A percentile compares a stretch with the other conserved stretches of the same genome.
phyloP scores from a whole-genome alignment of 805 yeast genomes.

The Starmerella bombicola region DNA sequence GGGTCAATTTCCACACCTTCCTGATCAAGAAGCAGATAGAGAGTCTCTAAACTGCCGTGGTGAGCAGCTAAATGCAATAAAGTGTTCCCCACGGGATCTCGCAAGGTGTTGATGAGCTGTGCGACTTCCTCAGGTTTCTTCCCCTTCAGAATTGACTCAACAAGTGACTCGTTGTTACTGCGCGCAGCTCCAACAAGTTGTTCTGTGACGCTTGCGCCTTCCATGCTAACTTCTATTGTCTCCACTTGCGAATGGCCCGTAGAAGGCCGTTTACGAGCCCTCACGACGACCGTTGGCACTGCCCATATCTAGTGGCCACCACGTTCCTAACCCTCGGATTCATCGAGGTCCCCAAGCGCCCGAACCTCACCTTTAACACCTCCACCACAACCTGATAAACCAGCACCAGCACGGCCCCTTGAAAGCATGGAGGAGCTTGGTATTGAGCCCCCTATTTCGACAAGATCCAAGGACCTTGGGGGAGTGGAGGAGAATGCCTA shows the following conservation, averaged over 20 bases:
- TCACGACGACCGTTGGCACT: too few relatives aligned
- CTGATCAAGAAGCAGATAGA: conserved; percentile 69
- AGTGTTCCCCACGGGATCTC: conserved; percentile 66
- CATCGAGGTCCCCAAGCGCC: too few relatives aligned
- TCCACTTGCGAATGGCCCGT: too few relatives aligned
- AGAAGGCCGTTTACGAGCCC: too few relatives aligned
- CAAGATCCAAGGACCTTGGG: conserved; percentile 2
- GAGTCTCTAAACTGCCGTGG: conserved; percentile 70
- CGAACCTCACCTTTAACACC: too few relatives aligned
- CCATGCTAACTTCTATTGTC: conserved; percentile 26
- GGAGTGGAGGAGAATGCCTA: conserved; percentile 48
- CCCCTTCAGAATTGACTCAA: conserved; percentile 42
- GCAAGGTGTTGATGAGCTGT: conserved; percentile 51
- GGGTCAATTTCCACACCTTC: conserved; percentile 91
- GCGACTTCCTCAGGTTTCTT: conserved; percentile 28
- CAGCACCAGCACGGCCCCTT: too few relatives aligned
- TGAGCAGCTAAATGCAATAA: conserved; percentile 72
- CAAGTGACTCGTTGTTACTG: conserved; percentile 70
- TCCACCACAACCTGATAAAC: too few relatives aligned
- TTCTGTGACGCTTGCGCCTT: conserved; percentile 67
- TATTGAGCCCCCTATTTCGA: conserved; percentile 12
- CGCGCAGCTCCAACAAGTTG: conserved; percentile 80
- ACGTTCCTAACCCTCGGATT: too few relatives aligned
- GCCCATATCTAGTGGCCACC: too few relatives aligned
- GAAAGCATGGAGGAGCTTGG: conserved; percentile 21